A percentile compares a stretch with the other conserved stretches of the same genome.
These are phyloP conservation scores for Diaporthe caulivora DNA, from an alignment of 2,329 filamentous ascomycete genomes.

Conservation along the genomic window DNA sequence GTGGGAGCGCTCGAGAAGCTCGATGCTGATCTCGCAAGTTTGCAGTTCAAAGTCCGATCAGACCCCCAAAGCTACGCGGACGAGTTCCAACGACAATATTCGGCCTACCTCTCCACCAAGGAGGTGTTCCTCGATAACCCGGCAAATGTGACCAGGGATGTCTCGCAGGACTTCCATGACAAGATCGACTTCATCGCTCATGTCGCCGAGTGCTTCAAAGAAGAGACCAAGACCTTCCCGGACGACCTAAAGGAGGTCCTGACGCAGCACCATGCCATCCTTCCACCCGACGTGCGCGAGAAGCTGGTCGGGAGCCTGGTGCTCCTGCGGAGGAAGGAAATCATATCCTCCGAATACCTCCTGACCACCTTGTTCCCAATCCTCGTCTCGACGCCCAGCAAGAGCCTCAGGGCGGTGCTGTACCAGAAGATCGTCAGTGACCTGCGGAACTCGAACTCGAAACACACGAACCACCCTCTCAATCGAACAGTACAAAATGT, in stretches of 20 bases:
- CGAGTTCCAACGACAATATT: constrained; percentile 89
- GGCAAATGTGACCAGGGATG: constrained; percentile 79
- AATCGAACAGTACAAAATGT: constrained; percentile 95
- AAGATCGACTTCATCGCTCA: constrained; percentile 95
- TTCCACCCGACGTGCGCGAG: constrained; percentile 89
- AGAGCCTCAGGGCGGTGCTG: constrained; percentile 85
- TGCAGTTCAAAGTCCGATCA: constrained; percentile 91
- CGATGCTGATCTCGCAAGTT: constrained; percentile 88
- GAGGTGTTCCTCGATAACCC: constrained; percentile 93
- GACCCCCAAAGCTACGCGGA: constrained; percentile 89
- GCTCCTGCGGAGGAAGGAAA: constrained; percentile 88
- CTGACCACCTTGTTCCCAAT: constrained; percentile 96
- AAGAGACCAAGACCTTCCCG: constrained; percentile 81
- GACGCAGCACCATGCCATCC: constrained; percentile 81
- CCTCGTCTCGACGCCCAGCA: constrained; percentile 91
- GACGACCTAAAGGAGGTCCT: constrained; percentile 86
- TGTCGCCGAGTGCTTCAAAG: constrained; percentile 92
- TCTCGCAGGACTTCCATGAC: constrained; percentile 87
- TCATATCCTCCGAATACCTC: constrained; percentile 86
- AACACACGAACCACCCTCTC: constrained; percentile 89
- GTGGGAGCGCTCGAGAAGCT: constrained; percentile 94
- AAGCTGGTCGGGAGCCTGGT: constrained; percentile 95
- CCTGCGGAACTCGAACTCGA: constrained; percentile 87
- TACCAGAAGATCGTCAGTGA: constrained; percentile 93
- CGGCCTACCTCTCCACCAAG: constrained; percentile 90